Evolutionary conservation across 2,329 filamentous ascomycete genomes (phyloP), one percentile per base, ranked within the genome.

Genomic region (Ilyonectria sp.): DNA sequence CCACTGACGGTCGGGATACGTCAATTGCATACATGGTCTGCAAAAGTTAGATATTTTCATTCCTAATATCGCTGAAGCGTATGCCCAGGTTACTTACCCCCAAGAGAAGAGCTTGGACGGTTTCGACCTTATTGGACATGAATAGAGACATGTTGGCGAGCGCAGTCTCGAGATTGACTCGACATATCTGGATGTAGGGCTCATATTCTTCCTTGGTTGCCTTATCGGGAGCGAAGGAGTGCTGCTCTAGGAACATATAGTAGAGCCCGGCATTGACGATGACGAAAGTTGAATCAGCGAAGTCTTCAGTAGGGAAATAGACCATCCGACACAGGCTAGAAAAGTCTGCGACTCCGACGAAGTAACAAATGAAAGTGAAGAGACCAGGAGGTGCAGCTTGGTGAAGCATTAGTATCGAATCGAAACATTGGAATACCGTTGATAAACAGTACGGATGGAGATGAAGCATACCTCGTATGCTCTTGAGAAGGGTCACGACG

Each of bases 1-100:
- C 88, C 4, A 92, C 83, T 0, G 88, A 89, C 1, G 89, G 88
- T 44, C 89, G 87, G 4, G 89, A 90, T 15, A 86, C 83, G 68
- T 92, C 89, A 54, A 91, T 85, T 13, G 89, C 86, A 71, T 91
- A 89, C n/a, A 89, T 80, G 5, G 87, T 84, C 88, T 91, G 56
- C 8, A 29, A 33, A 40, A 3, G 55, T 76, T 46, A 73, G 67
- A 7, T 23, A 44, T 6, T 8, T 1, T 40, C 1, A 17, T 35
- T 9, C 9, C 17, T 8, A 15, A 21, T 23, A 21, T 15, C n/a
- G 54, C 8, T 1, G 6, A 3, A 2, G n/a, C 23, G 15, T n/a
- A 15, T 3, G 8, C 6, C 26, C 9, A 31, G 15, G 40, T 17
- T 6, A 79, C 85, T 72, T 77, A 90, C 89, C 1, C 86, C 89